These are phyloP conservation scores for Colletotrichum eremochloae DNA, from an alignment of 2,329 filamentous ascomycete species.

Conservation along the genomic window DNA sequence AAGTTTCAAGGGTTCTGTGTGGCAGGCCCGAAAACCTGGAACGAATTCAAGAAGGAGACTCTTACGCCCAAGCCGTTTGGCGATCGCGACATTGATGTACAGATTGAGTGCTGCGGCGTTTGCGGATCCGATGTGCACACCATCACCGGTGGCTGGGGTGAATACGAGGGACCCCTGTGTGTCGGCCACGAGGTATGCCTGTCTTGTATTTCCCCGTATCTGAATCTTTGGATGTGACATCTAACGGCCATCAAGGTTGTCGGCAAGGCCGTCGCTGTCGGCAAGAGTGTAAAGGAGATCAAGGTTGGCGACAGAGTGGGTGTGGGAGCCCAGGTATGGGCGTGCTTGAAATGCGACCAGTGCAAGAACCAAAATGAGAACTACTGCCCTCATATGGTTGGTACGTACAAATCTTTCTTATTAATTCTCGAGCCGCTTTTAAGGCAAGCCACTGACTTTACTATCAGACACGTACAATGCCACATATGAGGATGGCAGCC, in stretches of 20 bases:
- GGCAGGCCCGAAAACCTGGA: conserved; percentile 58
- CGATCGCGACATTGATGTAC: conserved; percentile 67
- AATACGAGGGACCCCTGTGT: conserved; percentile 60
- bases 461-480: conserved; percentile 67
- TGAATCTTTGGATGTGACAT: neutral
- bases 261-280: conserved; percentile 65
- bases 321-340: conserved; percentile 71
- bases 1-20: conserved; percentile 60
- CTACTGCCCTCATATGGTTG: conserved; percentile 61
- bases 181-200: conserved; percentile 65
- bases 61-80: conserved; percentile 56
- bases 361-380: conserved; percentile 65
- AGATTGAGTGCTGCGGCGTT: conserved; percentile 77
- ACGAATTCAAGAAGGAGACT: conserved; percentile 54
- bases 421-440: neutral
- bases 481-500: conserved; percentile 68
- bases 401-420: conserved; percentile 44
- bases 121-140: conserved; percentile 74
- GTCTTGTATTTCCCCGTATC: neutral
- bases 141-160: conserved; percentile 69
- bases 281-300: conserved; percentile 60
- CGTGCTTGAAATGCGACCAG: conserved; percentile 65
- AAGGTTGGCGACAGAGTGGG: conserved; percentile 75
- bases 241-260: conserved; percentile 56
- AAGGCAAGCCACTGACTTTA: neutral